Evolutionary conservation across 2,329 filamentous ascomycete species (phyloP), one percentile per base, ranked within the genome.

Genomic region (Stromatinia cepivora): DNA sequence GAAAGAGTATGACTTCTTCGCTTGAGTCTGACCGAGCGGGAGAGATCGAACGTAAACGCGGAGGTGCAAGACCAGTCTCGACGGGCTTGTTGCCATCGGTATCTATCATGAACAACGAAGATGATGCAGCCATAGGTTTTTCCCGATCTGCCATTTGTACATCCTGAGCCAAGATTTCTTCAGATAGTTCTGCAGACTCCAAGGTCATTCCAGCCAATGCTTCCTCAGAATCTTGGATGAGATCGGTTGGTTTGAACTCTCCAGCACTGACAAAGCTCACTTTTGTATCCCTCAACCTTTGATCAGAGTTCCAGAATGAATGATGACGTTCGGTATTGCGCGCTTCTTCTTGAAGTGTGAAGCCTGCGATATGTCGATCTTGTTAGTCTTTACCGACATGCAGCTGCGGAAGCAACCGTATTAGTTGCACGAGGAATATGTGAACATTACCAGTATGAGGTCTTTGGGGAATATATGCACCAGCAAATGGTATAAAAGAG

Each of bases 1-100:
- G 85, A 76, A 92, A 92, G 0, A 92, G 75, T 59, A 93, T 88
- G 7, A 92, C 82, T 72, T 97, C 92, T 61, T 92, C 91, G 75
- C 89, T 91, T 0, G 90, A 92, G 72, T 87, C 84, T 0, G 84
- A 85, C 9, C 76, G 75, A 2, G 80, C 80, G 22, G 81, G 81
- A 28, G 79, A 79, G 13, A 70, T 59, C 22, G 76, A 73, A 20
- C 76, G 75, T 48, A 78, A 67, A 36, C 70, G 69, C 8, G 78
- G 78, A 61, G 78, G 72, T 11, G 77, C 71, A 25, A 80, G 69
- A 7, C 77, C 77, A 10, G 79, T 80, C 6, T 77, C 56, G 11
- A 75, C 62, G 31, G 70, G 72, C 28, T 70, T 67, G 56, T 76
- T 75, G 6, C 79, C 80, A 25, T 72, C 66, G 2, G 76, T 72